Evolutionary conservation across 106 monocot species (phyloP).

Genomic region (Ottelia alismoides): DNA sequence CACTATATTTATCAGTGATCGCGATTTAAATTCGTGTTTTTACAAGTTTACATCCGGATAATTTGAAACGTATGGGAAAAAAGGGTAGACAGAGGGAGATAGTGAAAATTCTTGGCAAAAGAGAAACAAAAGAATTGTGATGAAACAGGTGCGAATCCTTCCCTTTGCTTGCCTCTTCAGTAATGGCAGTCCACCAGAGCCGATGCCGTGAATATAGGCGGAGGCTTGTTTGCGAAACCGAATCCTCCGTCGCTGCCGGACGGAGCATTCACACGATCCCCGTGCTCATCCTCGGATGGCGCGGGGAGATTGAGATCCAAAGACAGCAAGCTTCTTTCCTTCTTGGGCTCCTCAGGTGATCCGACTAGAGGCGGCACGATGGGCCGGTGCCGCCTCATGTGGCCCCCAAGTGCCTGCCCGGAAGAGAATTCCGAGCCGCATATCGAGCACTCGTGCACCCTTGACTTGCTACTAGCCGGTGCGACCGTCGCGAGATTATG

Average conservation of each 20-base stretch:
- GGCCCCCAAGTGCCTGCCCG: slow-evolving; percentile 40
- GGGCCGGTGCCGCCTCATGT: slow-evolving; percentile 41
- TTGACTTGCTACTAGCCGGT: slow-evolving; percentile 3
- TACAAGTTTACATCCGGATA: too few species aligned
- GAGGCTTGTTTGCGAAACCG: too few species aligned
- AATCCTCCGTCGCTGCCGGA: background rate
- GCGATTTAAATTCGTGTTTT: too few species aligned
- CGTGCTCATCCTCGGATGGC: slow-evolving; percentile 13
- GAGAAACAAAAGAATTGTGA: too few species aligned
- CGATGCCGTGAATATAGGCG: slow-evolving; percentile 6
- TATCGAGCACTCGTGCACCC: slow-evolving; percentile 32
- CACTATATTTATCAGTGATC: too few species aligned
- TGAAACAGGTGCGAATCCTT: too few species aligned
- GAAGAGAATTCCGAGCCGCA: slow-evolving; percentile 33
- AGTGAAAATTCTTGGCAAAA: too few species aligned
- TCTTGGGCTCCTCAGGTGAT: background rate
- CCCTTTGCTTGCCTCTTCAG: slow-evolving; percentile 2
- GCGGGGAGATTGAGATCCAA: slow-evolving; percentile 35
- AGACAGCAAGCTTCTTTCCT: slow-evolving; percentile 6
- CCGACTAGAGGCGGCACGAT: background rate
- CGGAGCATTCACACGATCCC: background rate
- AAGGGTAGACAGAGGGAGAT: too few species aligned
- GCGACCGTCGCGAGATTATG: background rate
- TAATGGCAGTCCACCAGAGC: slow-evolving; percentile 17
- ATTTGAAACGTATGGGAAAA: too few species aligned